These are phyloP conservation scores for Calycina herbarum DNA, from an alignment of 2,329 filamentous ascomycete species.

Conservation along the genomic window DNA sequence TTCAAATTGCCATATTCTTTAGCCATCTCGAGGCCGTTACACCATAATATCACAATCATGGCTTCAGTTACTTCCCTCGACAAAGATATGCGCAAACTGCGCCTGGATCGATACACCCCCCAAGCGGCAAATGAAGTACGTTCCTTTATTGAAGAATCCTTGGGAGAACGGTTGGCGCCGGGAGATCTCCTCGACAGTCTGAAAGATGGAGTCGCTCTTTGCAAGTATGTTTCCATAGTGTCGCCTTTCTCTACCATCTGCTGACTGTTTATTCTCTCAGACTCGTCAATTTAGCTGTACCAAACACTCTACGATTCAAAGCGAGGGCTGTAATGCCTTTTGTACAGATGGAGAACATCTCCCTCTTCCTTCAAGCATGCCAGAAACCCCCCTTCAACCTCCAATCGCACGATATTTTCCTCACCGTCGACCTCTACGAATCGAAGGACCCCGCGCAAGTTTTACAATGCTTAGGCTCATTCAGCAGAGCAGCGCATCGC, in stretches of 20 bases:
- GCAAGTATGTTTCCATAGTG: conserved; percentile 65
- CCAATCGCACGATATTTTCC: conserved; percentile 90
- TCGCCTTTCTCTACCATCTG: not conserved
- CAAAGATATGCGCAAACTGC: conserved; percentile 91
- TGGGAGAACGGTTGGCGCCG: conserved; percentile 71
- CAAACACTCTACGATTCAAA: conserved; percentile 85
- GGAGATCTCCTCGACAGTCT: conserved; percentile 81
- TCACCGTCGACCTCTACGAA: conserved; percentile 96
- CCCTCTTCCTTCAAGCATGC: conserved; percentile 88
- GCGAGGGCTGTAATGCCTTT: conserved; percentile 86
- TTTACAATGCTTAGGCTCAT: conserved; percentile 85
- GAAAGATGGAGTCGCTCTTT: conserved; percentile 89
- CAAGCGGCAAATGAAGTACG: conserved; percentile 83
- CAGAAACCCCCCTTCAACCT: conserved; percentile 82
- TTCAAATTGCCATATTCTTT: conserved; percentile 12
- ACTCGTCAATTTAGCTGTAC: conserved; percentile 77
- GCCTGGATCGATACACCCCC: conserved; percentile 89
- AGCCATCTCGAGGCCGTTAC: conserved; percentile 1
- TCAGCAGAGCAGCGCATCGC: conserved; percentile 80
- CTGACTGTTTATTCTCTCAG: conserved; percentile 39
- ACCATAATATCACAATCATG: conserved; percentile 53
- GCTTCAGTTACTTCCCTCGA: conserved; percentile 92
- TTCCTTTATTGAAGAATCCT: conserved; percentile 78
- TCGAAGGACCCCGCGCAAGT: conserved; percentile 95
- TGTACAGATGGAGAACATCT: conserved; percentile 99